Conservation (phyloP, 1,284 basidiomycete species). For the Rhodotorula sp. region DNA sequence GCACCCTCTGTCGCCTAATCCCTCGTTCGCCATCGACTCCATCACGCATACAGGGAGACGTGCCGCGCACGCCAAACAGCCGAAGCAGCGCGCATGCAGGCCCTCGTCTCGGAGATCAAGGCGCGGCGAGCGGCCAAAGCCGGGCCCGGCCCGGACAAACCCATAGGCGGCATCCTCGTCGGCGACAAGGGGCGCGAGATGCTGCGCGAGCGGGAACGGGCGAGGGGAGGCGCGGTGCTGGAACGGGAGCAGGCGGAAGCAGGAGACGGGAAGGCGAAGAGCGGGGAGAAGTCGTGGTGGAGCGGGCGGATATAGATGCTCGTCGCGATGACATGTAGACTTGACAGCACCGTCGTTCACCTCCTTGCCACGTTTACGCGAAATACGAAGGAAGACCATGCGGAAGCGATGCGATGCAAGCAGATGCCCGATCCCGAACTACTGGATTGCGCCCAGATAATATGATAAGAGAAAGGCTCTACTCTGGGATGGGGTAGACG, state of each 20-base stretch:
- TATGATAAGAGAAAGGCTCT: too few relatives aligned
- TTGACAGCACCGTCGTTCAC: too few relatives aligned
- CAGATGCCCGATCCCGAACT: too few relatives aligned
- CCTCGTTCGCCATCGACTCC: neutral
- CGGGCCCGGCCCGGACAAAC: neutral
- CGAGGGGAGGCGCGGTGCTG: neutral
- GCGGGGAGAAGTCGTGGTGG: constrained; percentile 2
- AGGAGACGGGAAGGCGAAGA: neutral
- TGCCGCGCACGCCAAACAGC: constrained; percentile 37
- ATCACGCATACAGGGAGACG: constrained; percentile 27
- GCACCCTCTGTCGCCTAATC: neutral
- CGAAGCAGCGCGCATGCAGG: constrained; percentile 36
- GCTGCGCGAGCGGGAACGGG: constrained; percentile 12
- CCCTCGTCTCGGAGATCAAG: constrained; percentile 39
- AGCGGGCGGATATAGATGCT: neutral
- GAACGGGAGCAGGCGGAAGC: neutral
- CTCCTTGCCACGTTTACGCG: too few relatives aligned
- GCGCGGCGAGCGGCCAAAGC: constrained; percentile 22
- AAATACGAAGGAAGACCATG: too few relatives aligned
- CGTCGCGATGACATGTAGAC: neutral
- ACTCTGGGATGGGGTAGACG: too few relatives aligned
- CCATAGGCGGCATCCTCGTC: constrained; percentile 27
- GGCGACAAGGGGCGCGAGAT: constrained; percentile 30
- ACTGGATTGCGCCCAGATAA: too few relatives aligned
- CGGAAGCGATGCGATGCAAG: too few relatives aligned